Conservation (phyloP, 441 rosid genomes). For the Erodium trifolium region DNA sequence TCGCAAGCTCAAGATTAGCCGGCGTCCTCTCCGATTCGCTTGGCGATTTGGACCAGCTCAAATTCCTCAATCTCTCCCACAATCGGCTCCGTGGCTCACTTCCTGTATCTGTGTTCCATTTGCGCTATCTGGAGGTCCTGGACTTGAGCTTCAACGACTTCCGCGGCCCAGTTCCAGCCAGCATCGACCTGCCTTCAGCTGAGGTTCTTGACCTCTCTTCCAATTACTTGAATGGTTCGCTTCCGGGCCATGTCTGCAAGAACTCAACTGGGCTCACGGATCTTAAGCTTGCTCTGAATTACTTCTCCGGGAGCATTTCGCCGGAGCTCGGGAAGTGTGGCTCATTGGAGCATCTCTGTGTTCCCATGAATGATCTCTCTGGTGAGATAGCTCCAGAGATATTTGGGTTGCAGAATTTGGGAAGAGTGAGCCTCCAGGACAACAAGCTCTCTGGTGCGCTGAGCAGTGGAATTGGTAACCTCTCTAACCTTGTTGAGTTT, state of each 20-base stretch:
- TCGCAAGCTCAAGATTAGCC: conserved; percentile 25
- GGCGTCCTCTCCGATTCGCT: conserved; percentile 26
- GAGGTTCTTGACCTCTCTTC: conserved; percentile 37
- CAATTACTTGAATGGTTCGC: conserved; percentile 35
- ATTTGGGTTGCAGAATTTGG: conserved; percentile 38
- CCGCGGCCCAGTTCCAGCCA: conserved; percentile 33
- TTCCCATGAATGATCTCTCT: conserved; percentile 47
- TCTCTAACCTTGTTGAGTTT: conserved; percentile 40
- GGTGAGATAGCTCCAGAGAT: conserved; percentile 47
- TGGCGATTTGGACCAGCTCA: conserved; percentile 28
- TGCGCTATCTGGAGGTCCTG: conserved; percentile 34
- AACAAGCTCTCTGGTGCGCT: conserved; percentile 52
- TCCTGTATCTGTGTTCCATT: conserved; percentile 40
- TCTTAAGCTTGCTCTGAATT: conserved; percentile 40
- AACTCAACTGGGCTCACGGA: conserved; percentile 33
- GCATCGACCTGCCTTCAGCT: conserved; percentile 38
- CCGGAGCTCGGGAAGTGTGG: conserved; percentile 46
- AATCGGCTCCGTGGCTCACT: conserved; percentile 38
- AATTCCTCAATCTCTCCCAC: conserved; percentile 32
- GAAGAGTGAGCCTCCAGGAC: conserved; percentile 38
- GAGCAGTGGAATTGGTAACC: conserved; percentile 31
- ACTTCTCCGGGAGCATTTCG: conserved; percentile 42
- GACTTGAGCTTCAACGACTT: conserved; percentile 55
- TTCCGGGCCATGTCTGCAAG: conserved; percentile 43
- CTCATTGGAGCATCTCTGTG: conserved; percentile 38